Conservation (phyloP, 2,329 filamentous ascomycete species). For the Hypoxylon sp. region DNA sequence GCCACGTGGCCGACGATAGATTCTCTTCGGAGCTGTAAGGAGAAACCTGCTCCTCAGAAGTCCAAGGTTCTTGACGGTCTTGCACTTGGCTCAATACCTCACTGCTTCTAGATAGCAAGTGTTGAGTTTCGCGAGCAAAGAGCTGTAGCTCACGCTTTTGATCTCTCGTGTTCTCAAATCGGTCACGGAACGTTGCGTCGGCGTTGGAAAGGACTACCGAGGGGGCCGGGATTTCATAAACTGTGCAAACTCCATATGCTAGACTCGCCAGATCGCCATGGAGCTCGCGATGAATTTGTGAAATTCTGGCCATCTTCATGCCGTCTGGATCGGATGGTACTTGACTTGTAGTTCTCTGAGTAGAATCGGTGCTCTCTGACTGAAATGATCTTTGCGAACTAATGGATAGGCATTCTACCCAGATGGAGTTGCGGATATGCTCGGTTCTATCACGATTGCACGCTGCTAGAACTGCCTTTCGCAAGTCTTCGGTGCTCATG, state of each 20-base stretch:
- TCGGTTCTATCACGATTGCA: neutral
- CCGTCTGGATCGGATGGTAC: neutral
- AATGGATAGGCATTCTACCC: conserved; percentile 1
- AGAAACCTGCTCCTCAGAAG: neutral
- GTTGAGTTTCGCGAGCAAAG: neutral
- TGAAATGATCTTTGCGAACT: neutral
- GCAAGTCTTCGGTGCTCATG: neutral
- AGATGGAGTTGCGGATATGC: conserved; percentile 6
- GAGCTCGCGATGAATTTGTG: neutral
- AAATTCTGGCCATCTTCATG: neutral
- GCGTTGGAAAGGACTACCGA: neutral
- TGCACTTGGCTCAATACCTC: conserved; percentile 4
- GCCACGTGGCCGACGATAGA: conserved; percentile 6
- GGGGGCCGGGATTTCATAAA: neutral
- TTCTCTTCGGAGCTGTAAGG: neutral
- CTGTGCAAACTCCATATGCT: conserved; percentile 12
- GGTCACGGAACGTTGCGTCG: neutral
- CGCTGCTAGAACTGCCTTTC: neutral
- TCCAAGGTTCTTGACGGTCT: neutral
- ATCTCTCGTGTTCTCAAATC: conserved; percentile 4
- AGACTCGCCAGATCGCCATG: conserved; percentile 11
- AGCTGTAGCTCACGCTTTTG: neutral
- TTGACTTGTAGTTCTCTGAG: neutral
- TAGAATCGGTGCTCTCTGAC: no score
- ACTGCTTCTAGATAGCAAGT: conserved; percentile 1